Evolutionary conservation across 306 rosid genomes (phyloP).

Genomic region (cucumber (Cucumis sativus)): DNA sequence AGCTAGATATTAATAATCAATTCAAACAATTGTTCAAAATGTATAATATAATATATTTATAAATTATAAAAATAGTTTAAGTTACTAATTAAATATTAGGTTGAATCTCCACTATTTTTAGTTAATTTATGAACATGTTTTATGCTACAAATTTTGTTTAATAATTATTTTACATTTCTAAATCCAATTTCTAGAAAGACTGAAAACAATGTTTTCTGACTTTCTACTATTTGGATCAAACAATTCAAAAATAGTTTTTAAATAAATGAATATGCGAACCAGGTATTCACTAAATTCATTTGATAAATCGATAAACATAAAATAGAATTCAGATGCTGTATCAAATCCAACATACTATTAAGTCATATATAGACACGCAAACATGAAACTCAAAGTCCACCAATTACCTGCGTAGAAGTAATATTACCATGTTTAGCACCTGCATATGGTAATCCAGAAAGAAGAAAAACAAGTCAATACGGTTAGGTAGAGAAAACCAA

Average conservation of each 20-base stretch:
- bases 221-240: not conserved
- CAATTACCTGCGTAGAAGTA: conserved; percentile 49
- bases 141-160: not conserved
- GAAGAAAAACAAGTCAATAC: not conserved
- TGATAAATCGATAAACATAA: too few relatives aligned
- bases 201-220: too few relatives aligned
- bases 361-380: not conserved
- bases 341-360: not conserved
- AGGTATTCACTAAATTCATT: not conserved
- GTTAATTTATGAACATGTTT: not conserved
- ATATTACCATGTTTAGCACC: conserved; percentile 40
- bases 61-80: too few relatives aligned
- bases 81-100: not conserved
- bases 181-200: not conserved
- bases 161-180: too few relatives aligned
- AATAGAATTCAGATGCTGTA: too few relatives aligned
- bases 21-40: not conserved
- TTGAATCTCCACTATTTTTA: not conserved
- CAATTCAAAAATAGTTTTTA: too few relatives aligned
- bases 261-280: too few relatives aligned
- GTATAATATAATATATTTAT: too few relatives aligned
- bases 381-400: conserved; percentile 3
- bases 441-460: conserved; percentile 21
- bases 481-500: not conserved
- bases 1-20: not conserved